Percentiles rank a stretch among this genome's conserved stretches.
Evolutionary conservation across 1,284 basidiomycete genomes (phyloP).

Genomic region (Papiliotrema fonsecae): DNA sequence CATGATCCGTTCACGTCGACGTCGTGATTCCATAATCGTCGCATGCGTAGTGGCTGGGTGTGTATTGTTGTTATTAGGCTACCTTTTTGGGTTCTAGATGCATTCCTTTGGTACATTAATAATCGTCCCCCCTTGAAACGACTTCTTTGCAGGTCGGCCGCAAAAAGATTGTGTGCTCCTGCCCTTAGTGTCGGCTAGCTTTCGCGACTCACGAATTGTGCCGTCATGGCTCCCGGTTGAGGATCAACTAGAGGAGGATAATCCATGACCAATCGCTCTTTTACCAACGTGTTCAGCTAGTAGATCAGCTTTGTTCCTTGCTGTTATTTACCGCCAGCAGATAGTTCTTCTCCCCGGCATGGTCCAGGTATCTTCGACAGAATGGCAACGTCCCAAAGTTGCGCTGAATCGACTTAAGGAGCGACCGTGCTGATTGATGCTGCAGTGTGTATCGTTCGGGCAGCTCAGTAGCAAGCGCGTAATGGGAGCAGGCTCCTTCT

Average conservation of each 20-base stretch:
- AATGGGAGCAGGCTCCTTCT: conserved; percentile 91
- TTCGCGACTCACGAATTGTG: conserved; percentile 69
- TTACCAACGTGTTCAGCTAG: conserved; percentile 84
- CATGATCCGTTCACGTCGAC: conserved; percentile 86
- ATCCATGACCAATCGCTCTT: conserved; percentile 80
- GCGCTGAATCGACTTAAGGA: conserved; percentile 84
- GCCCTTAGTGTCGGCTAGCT: conserved; percentile 10
- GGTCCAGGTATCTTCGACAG: conserved; percentile 90
- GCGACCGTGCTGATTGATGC: conserved; percentile 74
- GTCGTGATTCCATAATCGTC: conserved; percentile 85
- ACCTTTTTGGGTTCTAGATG: conserved; percentile 56
- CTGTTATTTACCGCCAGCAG: conserved; percentile 68
- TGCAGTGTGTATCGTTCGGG: conserved; percentile 37
- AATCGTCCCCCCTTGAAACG: conserved; percentile 90
- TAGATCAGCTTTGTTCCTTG: neutral
- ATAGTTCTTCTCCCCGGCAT: conserved; percentile 91
- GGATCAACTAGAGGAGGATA: conserved; percentile 90
- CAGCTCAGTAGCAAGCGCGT: conserved; percentile 54
- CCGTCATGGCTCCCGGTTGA: conserved; percentile 70
- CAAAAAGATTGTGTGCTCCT: conserved; percentile 90
- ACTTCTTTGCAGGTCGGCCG: conserved; percentile 92
- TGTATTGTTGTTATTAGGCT: conserved; percentile 71
- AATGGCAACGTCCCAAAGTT: conserved; percentile 95
- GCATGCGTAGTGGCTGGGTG: conserved; percentile 82
- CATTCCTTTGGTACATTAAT: conserved; percentile 49